Percentiles rank a stretch among this genome's conserved stretches.
Evolutionary conservation across 345 rosid species (phyloP).

Genomic region (Carallia pectinifolia): DNA sequence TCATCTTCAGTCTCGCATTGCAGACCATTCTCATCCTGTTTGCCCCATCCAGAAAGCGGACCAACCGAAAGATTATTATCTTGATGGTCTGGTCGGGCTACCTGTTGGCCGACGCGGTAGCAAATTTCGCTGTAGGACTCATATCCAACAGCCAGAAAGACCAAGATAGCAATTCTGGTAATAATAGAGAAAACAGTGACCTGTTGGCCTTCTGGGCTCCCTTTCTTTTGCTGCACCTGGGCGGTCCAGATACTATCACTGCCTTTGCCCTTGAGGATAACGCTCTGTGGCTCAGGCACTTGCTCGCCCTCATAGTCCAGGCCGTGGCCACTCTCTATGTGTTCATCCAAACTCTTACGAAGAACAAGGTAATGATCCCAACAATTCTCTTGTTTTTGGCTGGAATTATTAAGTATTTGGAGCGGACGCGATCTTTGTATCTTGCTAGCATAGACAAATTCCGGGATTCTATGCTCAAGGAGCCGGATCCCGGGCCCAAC

Average conservation of each 20-base stretch:
- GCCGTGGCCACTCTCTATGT: slow-evolving; percentile 43
- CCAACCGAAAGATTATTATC: slow-evolving; percentile 30
- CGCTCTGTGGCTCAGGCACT: slow-evolving; percentile 61
- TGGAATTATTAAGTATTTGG: slow-evolving; percentile 58
- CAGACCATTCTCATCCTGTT: slow-evolving; percentile 50
- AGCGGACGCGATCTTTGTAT: slow-evolving; percentile 54
- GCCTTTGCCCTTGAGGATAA: slow-evolving; percentile 67
- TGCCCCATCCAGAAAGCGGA: slow-evolving; percentile 52
- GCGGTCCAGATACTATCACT: slow-evolving; percentile 70
- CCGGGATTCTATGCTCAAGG: slow-evolving; percentile 54
- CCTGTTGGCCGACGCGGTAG: slow-evolving; percentile 59
- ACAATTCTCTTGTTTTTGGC: slow-evolving; percentile 42
- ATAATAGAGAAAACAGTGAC: slow-evolving; percentile 15
- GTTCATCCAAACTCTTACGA: slow-evolving; percentile 34
- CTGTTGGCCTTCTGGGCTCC: slow-evolving; percentile 74
- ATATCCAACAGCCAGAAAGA: slow-evolving; percentile 40
- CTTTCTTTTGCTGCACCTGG: slow-evolving; percentile 60
- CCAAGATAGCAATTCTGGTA: neutral
- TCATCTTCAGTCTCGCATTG: slow-evolving; percentile 53
- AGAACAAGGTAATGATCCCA: slow-evolving; percentile 29
- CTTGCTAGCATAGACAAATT: slow-evolving; percentile 57
- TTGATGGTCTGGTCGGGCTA: slow-evolving; percentile 54
- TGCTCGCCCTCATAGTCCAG: slow-evolving; percentile 46
- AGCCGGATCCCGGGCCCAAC: slow-evolving; percentile 61
- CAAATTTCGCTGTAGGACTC: slow-evolving; percentile 52